phyloP scores from a whole-genome alignment of 805 yeast species.

The Kodamaea sagamina region DNA sequence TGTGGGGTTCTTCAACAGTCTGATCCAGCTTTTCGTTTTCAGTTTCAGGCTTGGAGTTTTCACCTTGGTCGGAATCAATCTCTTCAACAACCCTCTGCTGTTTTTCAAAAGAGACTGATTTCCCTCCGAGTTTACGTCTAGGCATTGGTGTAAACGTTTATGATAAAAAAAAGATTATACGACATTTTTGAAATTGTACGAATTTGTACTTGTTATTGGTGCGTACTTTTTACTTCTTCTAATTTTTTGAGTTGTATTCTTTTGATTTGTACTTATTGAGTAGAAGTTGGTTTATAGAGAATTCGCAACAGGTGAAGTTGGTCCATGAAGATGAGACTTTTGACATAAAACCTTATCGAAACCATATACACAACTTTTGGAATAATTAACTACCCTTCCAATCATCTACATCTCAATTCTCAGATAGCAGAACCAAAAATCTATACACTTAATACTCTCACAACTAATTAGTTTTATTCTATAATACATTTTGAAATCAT shows the following conservation, averaged over 20 bases:
- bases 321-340: no score
- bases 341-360: no score
- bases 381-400: no score
- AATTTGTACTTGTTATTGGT: no score
- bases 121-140: conserved; percentile 15
- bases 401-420: no score
- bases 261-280: background rate
- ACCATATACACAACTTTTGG: no score
- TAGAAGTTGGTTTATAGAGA: no score
- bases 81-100: background rate
- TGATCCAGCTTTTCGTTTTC: background rate
- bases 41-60: background rate
- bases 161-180: conserved; percentile 3
- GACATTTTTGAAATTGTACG: conserved; percentile 1
- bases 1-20: background rate
- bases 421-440: no score
- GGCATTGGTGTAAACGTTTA: conserved; percentile 8
- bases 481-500: background rate
- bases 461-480: background rate
- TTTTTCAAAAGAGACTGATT: conserved; percentile 25
- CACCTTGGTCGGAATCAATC: conserved; percentile 12
- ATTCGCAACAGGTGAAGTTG: no score
- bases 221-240: no score
- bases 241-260: background rate
- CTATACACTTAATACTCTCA: no score